Percentiles rank a stretch among this genome's conserved stretches.
These are phyloP conservation scores for Magnaporthiopsis poae DNA, from an alignment of 2,329 filamentous ascomycete species.

Conservation along the genomic window DNA sequence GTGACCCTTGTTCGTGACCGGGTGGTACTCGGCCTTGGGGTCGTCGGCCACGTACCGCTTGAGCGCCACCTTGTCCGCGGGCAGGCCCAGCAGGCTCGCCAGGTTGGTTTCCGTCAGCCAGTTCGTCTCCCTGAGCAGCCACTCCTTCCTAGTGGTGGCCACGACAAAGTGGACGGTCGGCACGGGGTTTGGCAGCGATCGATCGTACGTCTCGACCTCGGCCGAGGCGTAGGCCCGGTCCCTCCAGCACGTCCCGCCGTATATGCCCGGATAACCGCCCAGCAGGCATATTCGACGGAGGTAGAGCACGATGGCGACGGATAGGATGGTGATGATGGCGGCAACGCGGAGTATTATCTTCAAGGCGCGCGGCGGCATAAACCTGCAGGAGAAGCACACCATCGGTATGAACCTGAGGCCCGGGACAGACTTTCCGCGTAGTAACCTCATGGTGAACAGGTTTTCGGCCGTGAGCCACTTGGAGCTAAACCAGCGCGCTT, in stretches of 20 bases:
- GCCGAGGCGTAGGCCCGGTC: slow-evolving; percentile 2
- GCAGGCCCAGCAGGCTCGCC: slow-evolving; percentile 1
- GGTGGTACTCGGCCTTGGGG: slow-evolving; percentile 32
- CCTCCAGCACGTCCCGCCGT: slow-evolving; percentile 7
- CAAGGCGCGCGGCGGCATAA: neutral
- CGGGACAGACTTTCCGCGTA: neutral
- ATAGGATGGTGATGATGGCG: neutral
- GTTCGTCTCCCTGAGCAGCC: neutral
- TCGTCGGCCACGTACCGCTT: slow-evolving; percentile 42
- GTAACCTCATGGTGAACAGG: neutral
- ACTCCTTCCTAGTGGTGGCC: slow-evolving; percentile 2
- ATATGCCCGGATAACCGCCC: slow-evolving; percentile 7
- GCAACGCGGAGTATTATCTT: slow-evolving; percentile 4
- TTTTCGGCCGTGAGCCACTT: neutral
- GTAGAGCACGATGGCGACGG: slow-evolving; percentile 2
- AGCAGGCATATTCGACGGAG: slow-evolving; percentile 6
- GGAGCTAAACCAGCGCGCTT: neutral
- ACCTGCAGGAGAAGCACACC: neutral
- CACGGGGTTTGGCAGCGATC: neutral
- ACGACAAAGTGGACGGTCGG: slow-evolving; percentile 5
- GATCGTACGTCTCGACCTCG: slow-evolving; percentile 5
- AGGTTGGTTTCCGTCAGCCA: slow-evolving; percentile 3
- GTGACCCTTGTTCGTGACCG: slow-evolving; percentile 48
- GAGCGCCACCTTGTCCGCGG: slow-evolving; percentile 20
- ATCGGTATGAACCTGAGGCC: neutral